These are phyloP conservation scores for Cladosporium sp. DNA, from an alignment of 2,329 filamentous ascomycete species.

Conservation along the genomic window DNA sequence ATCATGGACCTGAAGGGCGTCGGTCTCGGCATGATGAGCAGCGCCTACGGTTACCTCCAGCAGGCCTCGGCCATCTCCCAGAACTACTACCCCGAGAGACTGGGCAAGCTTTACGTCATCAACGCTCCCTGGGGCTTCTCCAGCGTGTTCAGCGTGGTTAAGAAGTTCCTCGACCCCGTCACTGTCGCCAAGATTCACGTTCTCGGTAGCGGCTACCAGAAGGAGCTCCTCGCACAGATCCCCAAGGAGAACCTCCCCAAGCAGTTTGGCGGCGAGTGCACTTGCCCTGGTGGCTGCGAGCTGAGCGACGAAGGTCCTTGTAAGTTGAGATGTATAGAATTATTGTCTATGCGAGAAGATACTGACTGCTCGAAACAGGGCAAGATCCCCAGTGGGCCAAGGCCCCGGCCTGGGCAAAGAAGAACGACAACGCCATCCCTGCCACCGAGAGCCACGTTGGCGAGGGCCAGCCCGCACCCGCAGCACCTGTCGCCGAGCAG, in stretches of 20 bases:
- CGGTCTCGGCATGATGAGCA: constrained; percentile 74
- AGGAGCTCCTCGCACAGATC: constrained; percentile 80
- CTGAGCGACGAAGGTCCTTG: constrained; percentile 91
- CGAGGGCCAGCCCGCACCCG: constrained; percentile 32
- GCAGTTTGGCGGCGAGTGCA: constrained; percentile 79
- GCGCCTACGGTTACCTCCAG: constrained; percentile 85
- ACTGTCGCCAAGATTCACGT: constrained; percentile 96
- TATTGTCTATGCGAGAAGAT: not conserved
- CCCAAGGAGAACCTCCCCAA: constrained; percentile 87
- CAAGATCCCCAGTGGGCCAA: constrained; percentile 68
- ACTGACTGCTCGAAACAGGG: constrained; percentile 44
- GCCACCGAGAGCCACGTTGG: constrained; percentile 36
- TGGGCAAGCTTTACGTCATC: constrained; percentile 96
- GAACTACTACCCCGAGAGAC: constrained; percentile 98
- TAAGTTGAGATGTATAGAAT: constrained; percentile 27
- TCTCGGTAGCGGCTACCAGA: constrained; percentile 77
- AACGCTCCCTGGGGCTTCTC: constrained; percentile 97
- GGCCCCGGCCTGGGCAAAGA: constrained; percentile 55
- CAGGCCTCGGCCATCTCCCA: constrained; percentile 87
- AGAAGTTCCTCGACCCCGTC: constrained; percentile 93
- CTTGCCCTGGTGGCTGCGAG: constrained; percentile 79
- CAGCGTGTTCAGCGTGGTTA: constrained; percentile 80
- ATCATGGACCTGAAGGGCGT: constrained; percentile 98
- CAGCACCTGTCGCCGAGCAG: constrained; percentile 24
- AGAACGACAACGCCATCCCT: constrained; percentile 38